Evolutionary conservation across 106 monocot species (phyloP), one percentile per base, ranked within the genome.

Genomic region (Dendrobium huoshanense): DNA sequence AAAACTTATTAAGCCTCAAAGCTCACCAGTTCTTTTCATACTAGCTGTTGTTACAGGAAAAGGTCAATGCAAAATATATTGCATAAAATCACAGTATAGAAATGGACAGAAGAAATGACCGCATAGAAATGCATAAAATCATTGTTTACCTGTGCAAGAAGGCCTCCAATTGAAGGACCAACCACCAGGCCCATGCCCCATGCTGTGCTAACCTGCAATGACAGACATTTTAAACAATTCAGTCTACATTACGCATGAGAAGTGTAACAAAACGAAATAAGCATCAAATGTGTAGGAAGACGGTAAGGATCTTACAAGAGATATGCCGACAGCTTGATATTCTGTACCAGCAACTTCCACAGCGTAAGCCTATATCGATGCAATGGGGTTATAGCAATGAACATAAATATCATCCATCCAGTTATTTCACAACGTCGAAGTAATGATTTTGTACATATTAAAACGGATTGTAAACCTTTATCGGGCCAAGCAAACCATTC

Each of bases 401-500:
- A 56, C 19, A 51, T 43, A 78, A 47, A 68, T 73, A 47, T 19
- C 44, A 82, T 42, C 56, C 41, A 27, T 68, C 68, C n/a, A 25
- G 29, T 9, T 29, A 68, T 17, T 70, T 37, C 29, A 70, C 37
- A 70, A 70, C 15, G 70, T 70, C 37, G 15, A 70, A 16, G 29
- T 37, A 70, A 70, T 37, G 29, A 4, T 9, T 37, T 70, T 37
- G 15, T 37, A 70, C 70, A 70, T 70, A 33, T 70, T 70, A 70
- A 70, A 70, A 70, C 16, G 6, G 1, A 37, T 10, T 31, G 2
- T 22, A 37, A 70, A 91, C 93, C 88, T 87, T 93, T 73, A 93
- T 86, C 9, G 90, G 87, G 13, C 89, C 92, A 75, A 92, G 87
- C 49, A 92, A 77, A 22, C 94, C 97, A 88, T 94, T 97, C 27